Percentiles rank a stretch among this genome's conserved stretches.
These are phyloP conservation scores for Scenedesmus sp. DNA, from an alignment of 163 green algal genomes.

Conservation along the genomic window DNA sequence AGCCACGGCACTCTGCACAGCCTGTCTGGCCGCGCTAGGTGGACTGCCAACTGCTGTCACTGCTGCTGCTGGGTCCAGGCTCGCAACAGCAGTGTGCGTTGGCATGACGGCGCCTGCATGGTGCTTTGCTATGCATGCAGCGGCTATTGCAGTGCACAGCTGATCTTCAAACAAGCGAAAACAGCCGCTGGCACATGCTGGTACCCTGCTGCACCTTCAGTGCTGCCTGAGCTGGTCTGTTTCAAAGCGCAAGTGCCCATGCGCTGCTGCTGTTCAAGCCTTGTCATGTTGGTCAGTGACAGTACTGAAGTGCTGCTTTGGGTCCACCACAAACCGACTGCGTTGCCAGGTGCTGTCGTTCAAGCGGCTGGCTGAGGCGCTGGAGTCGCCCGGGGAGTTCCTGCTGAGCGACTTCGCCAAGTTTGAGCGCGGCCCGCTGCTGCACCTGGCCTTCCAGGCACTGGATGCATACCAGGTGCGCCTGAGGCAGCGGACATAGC, in stretches of 20 bases:
- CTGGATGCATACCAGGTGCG: constrained; percentile 37
- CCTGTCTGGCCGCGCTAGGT: no score
- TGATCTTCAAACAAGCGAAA: background rate
- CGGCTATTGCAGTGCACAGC: background rate
- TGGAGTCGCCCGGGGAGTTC: constrained; percentile 95
- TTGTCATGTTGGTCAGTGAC: background rate
- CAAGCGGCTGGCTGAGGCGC: constrained; percentile 75
- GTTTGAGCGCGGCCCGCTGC: constrained; percentile 83
- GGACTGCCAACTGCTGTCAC: no score
- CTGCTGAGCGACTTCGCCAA: constrained; percentile 97
- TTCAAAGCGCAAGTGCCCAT: background rate
- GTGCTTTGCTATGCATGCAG: no score
- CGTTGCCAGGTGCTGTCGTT: constrained; percentile 69
- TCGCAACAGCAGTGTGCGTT: background rate
- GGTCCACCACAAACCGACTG: no score
- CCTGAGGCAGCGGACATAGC: background rate
- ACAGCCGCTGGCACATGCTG: no score
- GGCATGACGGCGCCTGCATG: no score
- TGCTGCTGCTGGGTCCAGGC: no score
- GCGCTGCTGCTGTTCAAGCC: no score
- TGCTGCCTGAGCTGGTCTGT: no score
- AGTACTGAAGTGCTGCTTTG: background rate
- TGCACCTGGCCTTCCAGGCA: constrained; percentile 68
- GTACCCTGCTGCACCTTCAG: no score
- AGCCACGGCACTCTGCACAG: no score